phyloP scores from a whole-genome alignment of 148 eudicot species.

The Chenopodium suecicum region DNA sequence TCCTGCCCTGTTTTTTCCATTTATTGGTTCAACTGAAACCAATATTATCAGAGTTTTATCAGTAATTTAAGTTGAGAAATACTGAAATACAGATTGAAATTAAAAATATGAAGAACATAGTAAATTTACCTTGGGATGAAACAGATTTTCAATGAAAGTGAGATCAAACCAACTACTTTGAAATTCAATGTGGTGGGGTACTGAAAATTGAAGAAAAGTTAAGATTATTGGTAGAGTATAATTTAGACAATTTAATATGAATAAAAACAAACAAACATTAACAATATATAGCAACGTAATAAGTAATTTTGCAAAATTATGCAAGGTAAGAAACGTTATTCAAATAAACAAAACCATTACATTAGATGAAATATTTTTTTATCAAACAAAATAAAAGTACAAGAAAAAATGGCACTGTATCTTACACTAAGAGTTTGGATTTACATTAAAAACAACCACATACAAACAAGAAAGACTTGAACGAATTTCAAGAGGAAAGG shows the following conservation, averaged over 20 bases:
- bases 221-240: conserved; percentile 16
- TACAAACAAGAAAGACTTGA: too few species aligned
- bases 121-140: not conserved
- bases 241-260: conserved; percentile 2
- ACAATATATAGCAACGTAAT: conserved; percentile 1
- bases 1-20: conserved; percentile 51
- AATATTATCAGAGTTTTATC: not conserved
- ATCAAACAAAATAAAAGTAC: too few species aligned
- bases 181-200: conserved; percentile 15
- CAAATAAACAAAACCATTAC: not conserved
- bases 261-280: not conserved
- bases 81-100: not conserved
- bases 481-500: too few species aligned
- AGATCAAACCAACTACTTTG: not conserved
- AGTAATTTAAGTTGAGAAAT: not conserved
- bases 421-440: not conserved
- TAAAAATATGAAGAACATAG: too few species aligned
- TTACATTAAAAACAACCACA: too few species aligned
- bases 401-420: not conserved
- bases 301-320: conserved; percentile 15
- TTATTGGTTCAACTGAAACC: not conserved
- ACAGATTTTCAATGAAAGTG: conserved; percentile 13
- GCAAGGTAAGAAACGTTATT: conserved; percentile 17
- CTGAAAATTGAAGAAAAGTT: conserved; percentile 9
- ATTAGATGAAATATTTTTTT: too few species aligned